These are phyloP conservation scores for Paramarasmius palmivorus DNA, from an alignment of 1,284 basidiomycete genomes.

Conservation along the genomic window DNA sequence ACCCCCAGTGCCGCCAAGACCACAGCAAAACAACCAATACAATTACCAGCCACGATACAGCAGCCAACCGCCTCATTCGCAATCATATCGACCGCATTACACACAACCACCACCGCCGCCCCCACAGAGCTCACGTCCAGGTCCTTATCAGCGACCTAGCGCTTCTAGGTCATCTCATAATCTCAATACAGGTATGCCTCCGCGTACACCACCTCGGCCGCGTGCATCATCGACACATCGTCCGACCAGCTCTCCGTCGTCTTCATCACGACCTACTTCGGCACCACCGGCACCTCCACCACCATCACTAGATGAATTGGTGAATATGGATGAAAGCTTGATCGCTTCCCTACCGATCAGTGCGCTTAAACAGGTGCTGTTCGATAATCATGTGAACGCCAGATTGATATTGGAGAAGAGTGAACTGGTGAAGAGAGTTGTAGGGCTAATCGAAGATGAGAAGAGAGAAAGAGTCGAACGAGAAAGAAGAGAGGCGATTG, in stretches of 20 bases:
- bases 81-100: background rate
- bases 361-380: slow-evolving; percentile 74
- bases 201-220: slow-evolving; percentile 14
- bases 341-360: slow-evolving; percentile 64
- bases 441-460: slow-evolving; percentile 67
- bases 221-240: slow-evolving; percentile 16
- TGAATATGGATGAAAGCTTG: slow-evolving; percentile 57
- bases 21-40: slow-evolving; percentile 21
- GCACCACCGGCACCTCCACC: slow-evolving; percentile 29
- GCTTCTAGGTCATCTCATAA: slow-evolving; percentile 15
- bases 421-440: slow-evolving; percentile 73
- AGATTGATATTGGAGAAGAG: slow-evolving; percentile 68
- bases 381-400: slow-evolving; percentile 67
- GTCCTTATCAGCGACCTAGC: slow-evolving; percentile 20
- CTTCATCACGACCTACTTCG: slow-evolving; percentile 22
- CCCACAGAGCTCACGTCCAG: slow-evolving; percentile 23
- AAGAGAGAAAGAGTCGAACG: slow-evolving; percentile 52
- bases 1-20: slow-evolving; percentile 26
- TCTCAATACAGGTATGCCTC: slow-evolving; percentile 18
- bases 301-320: slow-evolving; percentile 56
- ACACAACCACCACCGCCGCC: slow-evolving; percentile 17
- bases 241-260: slow-evolving; percentile 3
- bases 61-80: no score
- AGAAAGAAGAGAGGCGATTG: slow-evolving; percentile 42
- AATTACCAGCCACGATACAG: background rate